Percentiles rank a stretch among this genome's conserved stretches.
Conservation (phyloP, 257 asterid genomes). For the Pogostemon cablin region DNA sequence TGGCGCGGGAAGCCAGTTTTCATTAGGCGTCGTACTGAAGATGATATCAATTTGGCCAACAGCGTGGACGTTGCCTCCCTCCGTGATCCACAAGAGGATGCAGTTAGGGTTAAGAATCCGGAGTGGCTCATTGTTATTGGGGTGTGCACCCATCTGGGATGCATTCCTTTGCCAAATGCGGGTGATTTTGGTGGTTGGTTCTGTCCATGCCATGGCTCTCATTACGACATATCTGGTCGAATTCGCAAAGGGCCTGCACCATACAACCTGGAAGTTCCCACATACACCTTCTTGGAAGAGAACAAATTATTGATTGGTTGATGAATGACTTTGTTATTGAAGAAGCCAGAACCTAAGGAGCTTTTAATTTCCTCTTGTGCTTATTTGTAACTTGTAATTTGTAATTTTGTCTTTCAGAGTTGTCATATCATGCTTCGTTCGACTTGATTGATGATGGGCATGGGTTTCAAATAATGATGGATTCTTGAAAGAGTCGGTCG, state of each 20-base stretch:
- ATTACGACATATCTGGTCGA: constrained; percentile 91
- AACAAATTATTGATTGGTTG: constrained; percentile 78
- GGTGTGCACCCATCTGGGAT: constrained; percentile 92
- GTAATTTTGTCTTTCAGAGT: constrained; percentile 20
- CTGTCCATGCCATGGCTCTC: constrained; percentile 97
- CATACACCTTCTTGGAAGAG: constrained; percentile 84
- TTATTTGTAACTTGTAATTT: constrained; percentile 41
- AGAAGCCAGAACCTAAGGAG: constrained; percentile 28
- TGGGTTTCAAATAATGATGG: constrained; percentile 40
- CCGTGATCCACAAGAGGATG: constrained; percentile 93
- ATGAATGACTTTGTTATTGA: constrained; percentile 30
- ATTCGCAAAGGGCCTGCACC: constrained; percentile 97
- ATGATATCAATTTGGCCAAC: constrained; percentile 79
- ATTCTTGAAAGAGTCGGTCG: constrained; percentile 26
- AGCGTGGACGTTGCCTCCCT: constrained; percentile 70
- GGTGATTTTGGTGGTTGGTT: constrained; percentile 99
- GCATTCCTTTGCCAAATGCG: constrained; percentile 96
- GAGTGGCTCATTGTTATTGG: constrained; percentile 93
- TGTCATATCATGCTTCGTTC: constrained; percentile 23
- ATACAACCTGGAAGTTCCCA: constrained; percentile 85
- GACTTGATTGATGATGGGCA: constrained; percentile 30
- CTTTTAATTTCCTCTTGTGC: constrained; percentile 15
- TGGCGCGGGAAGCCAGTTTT: constrained; percentile 99
- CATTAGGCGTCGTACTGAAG: constrained; percentile 84
- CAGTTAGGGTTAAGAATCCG: constrained; percentile 84